phyloP scores from a whole-genome alignment of 306 rosid species.

The Corylus americana region DNA sequence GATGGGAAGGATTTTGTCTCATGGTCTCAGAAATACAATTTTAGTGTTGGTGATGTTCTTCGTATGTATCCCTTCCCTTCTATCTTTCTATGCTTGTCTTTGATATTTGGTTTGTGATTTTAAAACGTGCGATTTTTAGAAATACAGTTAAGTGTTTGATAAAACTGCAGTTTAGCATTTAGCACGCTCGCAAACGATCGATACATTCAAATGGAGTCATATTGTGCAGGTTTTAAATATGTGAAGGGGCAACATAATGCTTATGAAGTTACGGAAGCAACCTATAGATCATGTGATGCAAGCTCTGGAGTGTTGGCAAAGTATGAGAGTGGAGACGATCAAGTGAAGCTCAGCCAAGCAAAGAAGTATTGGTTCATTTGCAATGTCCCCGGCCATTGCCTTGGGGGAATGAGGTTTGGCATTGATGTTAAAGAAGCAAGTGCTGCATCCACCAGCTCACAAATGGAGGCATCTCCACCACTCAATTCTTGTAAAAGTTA shows the following conservation, averaged over 20 bases:
- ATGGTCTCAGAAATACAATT: conserved; percentile 34
- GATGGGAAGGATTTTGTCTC: conserved; percentile 24
- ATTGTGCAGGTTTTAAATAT: conserved; percentile 39
- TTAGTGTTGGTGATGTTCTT: conserved; percentile 35
- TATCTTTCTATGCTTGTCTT: not conserved
- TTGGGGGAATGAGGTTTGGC: conserved; percentile 41
- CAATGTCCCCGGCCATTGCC: conserved; percentile 36
- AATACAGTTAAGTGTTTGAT: too few species aligned
- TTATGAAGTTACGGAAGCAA: conserved; percentile 32
- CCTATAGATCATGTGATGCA: conserved; percentile 36
- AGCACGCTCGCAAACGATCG: too few species aligned
- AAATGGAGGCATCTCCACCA: conserved; percentile 1
- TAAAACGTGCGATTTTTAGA: too few species aligned
- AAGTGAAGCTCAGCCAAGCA: conserved; percentile 27
- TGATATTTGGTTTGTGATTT: too few species aligned
- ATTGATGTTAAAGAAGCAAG: conserved; percentile 24
- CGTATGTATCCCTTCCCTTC: conserved; percentile 21
- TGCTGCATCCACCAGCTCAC: conserved; percentile 18
- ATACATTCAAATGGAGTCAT: not conserved
- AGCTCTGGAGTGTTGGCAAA: conserved; percentile 32
- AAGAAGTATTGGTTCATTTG: conserved; percentile 47
- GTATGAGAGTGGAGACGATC: conserved; percentile 41
- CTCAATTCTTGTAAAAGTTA: conserved; percentile 17
- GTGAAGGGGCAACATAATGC: conserved; percentile 31
- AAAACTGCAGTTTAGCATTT: too few species aligned